Base-by-base conservation (phyloP, 2,329 filamentous ascomycete genomes). In the Rhexocercosporidium sp. region DNA sequence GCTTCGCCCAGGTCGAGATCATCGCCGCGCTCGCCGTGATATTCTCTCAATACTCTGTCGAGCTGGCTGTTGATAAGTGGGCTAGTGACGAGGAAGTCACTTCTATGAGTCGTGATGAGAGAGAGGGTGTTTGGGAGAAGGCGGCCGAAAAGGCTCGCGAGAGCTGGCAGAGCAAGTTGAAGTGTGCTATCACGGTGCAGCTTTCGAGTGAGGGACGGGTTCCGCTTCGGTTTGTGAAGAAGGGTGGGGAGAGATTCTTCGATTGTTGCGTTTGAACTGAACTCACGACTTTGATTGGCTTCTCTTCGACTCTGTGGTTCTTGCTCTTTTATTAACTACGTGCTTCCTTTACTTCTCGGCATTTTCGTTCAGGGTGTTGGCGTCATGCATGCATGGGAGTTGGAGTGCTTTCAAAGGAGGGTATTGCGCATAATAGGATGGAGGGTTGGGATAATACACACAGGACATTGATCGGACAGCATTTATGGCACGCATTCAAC, bases 1-100 rank as follows among this genome's bases (percentile, higher is more conserved):
- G 86, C 14, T 85, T 89, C 62, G 86, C 86, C 8, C 84, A 88
- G 74, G 85, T 88, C 1, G 86, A 89, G 77, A 81, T 89, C 71
- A 79, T 86, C 56, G 83, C 86, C 3, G 79, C 83, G 12, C 75
- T 90, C 65, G 84, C 86, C 2, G 83, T 86, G 16, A 72, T 88
- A 16, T 86, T 87, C 71, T 83, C 85, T 70, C 56, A 62, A 16
- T 69, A 66, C 37, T 69, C 69, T 0, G 69, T 72, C 31, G 70
- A 71, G n/a, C 54, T 74, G 1, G 71, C 72, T 18, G 65, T 68
- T 22, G 69, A 70, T 59, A 29, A 70, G n/a, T 72, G 60, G 63
- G 71, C 70, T 9, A 67, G 81, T 53, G 69, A 69, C 47, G 59
- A 49, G 1, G 62, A 69, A n/a, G 62, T 68, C 8, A 20, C 20